A percentile compares a stretch with the other conserved stretches of the same genome.
Conservation (phyloP, 2,329 filamentous ascomycete genomes). For the Pseudogymnoascus sp. region DNA sequence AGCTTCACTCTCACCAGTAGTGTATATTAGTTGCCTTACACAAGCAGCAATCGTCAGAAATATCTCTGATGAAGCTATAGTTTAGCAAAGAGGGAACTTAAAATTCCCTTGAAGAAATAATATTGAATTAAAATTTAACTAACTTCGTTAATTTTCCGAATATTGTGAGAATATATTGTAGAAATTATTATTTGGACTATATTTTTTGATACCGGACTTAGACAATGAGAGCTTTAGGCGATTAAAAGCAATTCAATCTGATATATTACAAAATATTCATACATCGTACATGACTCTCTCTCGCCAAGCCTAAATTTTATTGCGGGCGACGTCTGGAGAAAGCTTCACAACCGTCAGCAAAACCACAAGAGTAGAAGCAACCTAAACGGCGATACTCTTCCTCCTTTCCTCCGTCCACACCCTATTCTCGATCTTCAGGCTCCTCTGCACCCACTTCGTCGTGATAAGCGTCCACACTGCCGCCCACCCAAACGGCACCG, state of each 20-base stretch:
- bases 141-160: not conserved
- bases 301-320: not conserved
- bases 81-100: not conserved
- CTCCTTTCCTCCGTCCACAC: slow-evolving; percentile 18
- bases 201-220: too few species aligned
- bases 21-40: not conserved
- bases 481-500: slow-evolving; percentile 21
- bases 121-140: not conserved
- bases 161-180: not conserved
- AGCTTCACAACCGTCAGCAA: not conserved
- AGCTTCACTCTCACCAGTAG: not conserved
- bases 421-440: slow-evolving; percentile 18
- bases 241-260: not conserved
- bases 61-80: not conserved
- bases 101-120: not conserved
- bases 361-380: not conserved
- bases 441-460: slow-evolving; percentile 18
- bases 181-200: too few species aligned
- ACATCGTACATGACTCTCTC: not conserved
- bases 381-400: not conserved
- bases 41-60: not conserved
- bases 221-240: too few species aligned
- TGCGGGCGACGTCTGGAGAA: not conserved
- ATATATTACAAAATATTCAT: not conserved
- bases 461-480: slow-evolving; percentile 17